Conservation (phyloP, 2,329 filamentous ascomycete genomes). For the Botrytis deweyae region DNA sequence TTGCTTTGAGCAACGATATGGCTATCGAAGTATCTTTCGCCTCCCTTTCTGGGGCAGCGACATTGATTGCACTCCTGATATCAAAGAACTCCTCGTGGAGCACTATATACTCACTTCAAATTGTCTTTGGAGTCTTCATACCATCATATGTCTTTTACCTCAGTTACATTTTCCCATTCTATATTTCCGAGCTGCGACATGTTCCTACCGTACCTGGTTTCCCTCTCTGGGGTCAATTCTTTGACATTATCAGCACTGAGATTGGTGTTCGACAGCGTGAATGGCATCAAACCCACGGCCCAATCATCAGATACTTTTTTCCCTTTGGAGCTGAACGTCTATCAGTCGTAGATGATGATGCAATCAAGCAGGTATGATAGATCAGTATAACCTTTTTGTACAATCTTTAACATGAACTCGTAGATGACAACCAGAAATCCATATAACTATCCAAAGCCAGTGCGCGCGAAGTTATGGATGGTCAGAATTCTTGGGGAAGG, state of each 20-base stretch:
- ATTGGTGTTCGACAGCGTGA: conserved; percentile 45
- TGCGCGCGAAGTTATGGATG: conserved; percentile 53
- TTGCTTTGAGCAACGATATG: conserved; percentile 5
- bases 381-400: too few relatives aligned
- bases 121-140: conserved; percentile 29
- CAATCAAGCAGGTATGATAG: conserved; percentile 37
- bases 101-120: conserved; percentile 23
- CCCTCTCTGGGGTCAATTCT: conserved; percentile 47
- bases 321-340: conserved; percentile 47
- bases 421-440: conserved; percentile 52
- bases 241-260: conserved; percentile 45
- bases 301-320: conserved; percentile 48
- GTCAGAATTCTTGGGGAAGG: conserved; percentile 66
- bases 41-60: conserved; percentile 16
- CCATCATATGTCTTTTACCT: conserved; percentile 41
- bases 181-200: conserved; percentile 45
- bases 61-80: conserved; percentile 24
- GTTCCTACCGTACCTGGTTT: conserved; percentile 45
- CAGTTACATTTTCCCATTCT: conserved; percentile 45
- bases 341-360: conserved; percentile 46
- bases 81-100: conserved; percentile 27
- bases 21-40: conserved; percentile 12
- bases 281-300: conserved; percentile 45
- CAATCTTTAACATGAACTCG: neutral
- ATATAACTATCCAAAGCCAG: conserved; percentile 49